Evolutionary conservation across 2,329 filamentous ascomycete species (phyloP), one percentile per base, ranked within the genome.

Genomic region (Malbranchea cinnamomea): DNA sequence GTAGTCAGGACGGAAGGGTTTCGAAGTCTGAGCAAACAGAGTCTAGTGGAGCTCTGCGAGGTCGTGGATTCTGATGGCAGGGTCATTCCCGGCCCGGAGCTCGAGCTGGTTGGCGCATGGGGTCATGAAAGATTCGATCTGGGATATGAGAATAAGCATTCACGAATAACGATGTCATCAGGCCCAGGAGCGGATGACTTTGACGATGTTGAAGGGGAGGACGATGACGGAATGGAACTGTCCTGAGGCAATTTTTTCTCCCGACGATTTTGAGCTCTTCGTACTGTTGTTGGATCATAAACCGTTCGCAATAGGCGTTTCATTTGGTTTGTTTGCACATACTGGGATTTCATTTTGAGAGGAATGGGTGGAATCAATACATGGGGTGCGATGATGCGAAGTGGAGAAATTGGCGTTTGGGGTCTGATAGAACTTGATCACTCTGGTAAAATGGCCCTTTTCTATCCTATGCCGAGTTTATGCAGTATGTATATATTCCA

Each of bases 21-120:
- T 60, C 67, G 84, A 36, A 75, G 71, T 28, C 64, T 98, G 20
- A 82, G 78, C 33, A 76, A 81, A 32, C 63, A 69, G 30, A 80
- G 82, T 13, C 65, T 98, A 34, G 78, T 95, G 33, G 87, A 94
- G 47, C 68, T 98, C 6, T 92, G 82, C 32, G 83, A 93, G 53
- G 85, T 93, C 50, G 80, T 93, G 24, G 84, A 94, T 53, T 78
- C 76, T 45, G 89, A 95, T 47, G 84, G 85, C n/a, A 70, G 87
- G 15, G 78, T 98, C 5, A 68, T 95, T 4, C 79, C 79, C 31
- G 87, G 87, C 24, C 81, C 92, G 38, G 84, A 94, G 51, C 62
- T 91, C 9, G 74, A 76, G 39, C 58, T 65, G 34, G 62, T 73
- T 3, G 67, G 67, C 7, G 65, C 62, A 4, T 50, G 71, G 15